Evolutionary conservation across 768 basidiomycete genomes (phyloP).

Genomic region (Mycena belliarum): DNA sequence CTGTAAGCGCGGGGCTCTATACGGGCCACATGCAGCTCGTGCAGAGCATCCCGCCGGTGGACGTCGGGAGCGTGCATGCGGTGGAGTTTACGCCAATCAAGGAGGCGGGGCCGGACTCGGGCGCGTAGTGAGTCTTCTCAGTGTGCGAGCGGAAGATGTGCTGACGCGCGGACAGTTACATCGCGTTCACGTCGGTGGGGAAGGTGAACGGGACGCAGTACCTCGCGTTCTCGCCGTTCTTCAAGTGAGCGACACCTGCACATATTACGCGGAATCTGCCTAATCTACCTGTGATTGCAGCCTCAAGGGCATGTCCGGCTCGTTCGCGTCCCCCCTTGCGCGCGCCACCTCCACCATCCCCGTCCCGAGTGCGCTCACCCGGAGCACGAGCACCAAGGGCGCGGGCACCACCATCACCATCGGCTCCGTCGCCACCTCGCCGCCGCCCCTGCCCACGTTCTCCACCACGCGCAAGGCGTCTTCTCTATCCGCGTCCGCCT

Average conservation of each 20-base stretch:
- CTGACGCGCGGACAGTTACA: conserved; percentile 46
- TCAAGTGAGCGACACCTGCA: too few relatives aligned
- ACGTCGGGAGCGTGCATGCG: conserved; percentile 49
- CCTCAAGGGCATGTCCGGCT: conserved; percentile 60
- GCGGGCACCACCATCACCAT: conserved; percentile 45
- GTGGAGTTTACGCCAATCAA: conserved; percentile 60
- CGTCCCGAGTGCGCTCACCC: conserved; percentile 41
- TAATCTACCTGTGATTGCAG: too few relatives aligned
- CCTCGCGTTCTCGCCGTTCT: conserved; percentile 51
- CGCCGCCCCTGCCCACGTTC: conserved; percentile 19
- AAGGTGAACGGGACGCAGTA: conserved; percentile 36
- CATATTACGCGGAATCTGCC: too few relatives aligned
- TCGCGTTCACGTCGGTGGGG: conserved; percentile 52
- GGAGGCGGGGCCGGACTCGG: conserved; percentile 55
- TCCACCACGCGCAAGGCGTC: background rate
- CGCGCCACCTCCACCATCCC: conserved; percentile 48
- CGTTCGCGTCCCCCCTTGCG: conserved; percentile 49
- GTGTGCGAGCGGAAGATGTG: background rate
- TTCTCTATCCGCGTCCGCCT: too few relatives aligned
- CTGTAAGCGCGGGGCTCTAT: conserved; percentile 57
- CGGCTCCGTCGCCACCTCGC: conserved; percentile 31
- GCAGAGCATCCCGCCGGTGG: conserved; percentile 56
- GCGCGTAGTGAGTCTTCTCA: conserved; percentile 50
- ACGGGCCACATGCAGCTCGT: conserved; percentile 60
- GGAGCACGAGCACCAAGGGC: too few relatives aligned